phyloP scores from a whole-genome alignment of 768 basidiomycete genomes.

The Stropharia rugosoannulata region DNA sequence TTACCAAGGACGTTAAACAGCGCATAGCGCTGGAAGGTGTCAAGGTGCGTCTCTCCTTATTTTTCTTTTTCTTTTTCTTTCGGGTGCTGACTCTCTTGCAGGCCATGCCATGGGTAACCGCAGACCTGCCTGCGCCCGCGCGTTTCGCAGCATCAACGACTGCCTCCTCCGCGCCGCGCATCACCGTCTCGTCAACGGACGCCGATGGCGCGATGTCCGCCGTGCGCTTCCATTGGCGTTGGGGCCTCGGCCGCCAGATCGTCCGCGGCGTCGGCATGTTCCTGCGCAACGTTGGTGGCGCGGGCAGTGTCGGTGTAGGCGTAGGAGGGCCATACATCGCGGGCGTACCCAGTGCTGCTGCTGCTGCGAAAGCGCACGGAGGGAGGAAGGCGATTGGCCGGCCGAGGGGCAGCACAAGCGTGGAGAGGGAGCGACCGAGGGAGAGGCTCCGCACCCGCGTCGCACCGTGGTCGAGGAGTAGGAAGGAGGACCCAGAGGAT shows the following conservation, averaged over 20 bases:
- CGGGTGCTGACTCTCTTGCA: not conserved
- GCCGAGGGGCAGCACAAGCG: not conserved
- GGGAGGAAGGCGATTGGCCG: not conserved
- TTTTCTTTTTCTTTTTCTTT: not conserved
- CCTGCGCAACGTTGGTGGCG: not conserved
- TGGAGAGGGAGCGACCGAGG: not conserved
- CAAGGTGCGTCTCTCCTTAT: constrained; percentile 50
- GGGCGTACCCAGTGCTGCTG: not conserved
- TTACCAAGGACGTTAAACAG: constrained; percentile 76
- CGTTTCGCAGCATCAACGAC: not conserved
- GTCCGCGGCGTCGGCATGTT: not conserved
- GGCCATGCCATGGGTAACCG: constrained; percentile 2
- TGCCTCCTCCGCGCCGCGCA: constrained; percentile 34
- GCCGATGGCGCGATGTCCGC: constrained; percentile 70
- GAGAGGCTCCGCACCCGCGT: not conserved
- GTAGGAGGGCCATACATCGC: not conserved
- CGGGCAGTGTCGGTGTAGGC: not conserved
- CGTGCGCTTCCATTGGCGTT: constrained; percentile 62
- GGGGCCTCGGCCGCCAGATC: constrained; percentile 34
- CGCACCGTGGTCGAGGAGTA: not conserved
- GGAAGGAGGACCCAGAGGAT: not conserved
- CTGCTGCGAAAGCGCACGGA: not conserved
- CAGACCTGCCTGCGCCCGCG: not conserved
- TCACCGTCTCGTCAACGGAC: constrained; percentile 71
- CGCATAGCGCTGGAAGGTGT: constrained; percentile 80